phyloP scores from a whole-genome alignment of 345 rosid genomes.

The Citrus reticulata region DNA sequence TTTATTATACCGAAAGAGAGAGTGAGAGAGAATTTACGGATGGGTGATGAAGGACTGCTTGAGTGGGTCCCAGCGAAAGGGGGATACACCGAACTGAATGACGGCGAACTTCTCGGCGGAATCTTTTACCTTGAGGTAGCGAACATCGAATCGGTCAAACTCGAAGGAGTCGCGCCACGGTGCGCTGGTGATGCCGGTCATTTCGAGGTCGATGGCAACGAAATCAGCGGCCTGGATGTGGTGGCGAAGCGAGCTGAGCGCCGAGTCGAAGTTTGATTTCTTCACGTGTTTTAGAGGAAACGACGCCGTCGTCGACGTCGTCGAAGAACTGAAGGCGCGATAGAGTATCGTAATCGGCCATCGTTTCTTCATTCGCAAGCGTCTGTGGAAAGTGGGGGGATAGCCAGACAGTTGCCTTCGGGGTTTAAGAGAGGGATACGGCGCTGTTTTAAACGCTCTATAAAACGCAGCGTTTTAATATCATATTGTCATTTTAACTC shows the following conservation, averaged over 20 bases:
- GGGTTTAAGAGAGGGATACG: slow-evolving; percentile 9
- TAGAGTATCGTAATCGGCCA: slow-evolving; percentile 37
- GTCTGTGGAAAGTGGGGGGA: neutral
- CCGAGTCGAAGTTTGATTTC: slow-evolving; percentile 67
- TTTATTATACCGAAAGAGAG: neutral
- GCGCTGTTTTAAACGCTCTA: neutral
- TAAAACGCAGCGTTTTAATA: neutral
- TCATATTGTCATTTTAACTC: neutral
- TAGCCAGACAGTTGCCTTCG: neutral
- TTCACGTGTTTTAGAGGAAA: slow-evolving; percentile 83
- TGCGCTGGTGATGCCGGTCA: slow-evolving; percentile 86
- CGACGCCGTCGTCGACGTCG: slow-evolving; percentile 22
- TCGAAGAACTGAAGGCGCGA: slow-evolving; percentile 28
- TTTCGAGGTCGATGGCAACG: slow-evolving; percentile 91
- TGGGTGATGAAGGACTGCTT: slow-evolving; percentile 62
- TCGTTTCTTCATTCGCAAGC: slow-evolving; percentile 16
- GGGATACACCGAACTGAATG: slow-evolving; percentile 92
- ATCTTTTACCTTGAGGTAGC: slow-evolving; percentile 86
- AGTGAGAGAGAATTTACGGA: slow-evolving; percentile 34
- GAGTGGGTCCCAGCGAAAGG: slow-evolving; percentile 82
- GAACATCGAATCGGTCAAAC: slow-evolving; percentile 71
- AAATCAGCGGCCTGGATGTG: slow-evolving; percentile 77
- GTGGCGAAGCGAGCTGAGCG: slow-evolving; percentile 47
- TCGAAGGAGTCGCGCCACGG: slow-evolving; percentile 91
- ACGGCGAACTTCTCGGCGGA: slow-evolving; percentile 96